Percentiles rank a stretch among this genome's conserved stretches.
Evolutionary conservation across 225 moss, liverwort and hornwort genomes (phyloP).

Genomic region (Straminergon stramineum): DNA sequence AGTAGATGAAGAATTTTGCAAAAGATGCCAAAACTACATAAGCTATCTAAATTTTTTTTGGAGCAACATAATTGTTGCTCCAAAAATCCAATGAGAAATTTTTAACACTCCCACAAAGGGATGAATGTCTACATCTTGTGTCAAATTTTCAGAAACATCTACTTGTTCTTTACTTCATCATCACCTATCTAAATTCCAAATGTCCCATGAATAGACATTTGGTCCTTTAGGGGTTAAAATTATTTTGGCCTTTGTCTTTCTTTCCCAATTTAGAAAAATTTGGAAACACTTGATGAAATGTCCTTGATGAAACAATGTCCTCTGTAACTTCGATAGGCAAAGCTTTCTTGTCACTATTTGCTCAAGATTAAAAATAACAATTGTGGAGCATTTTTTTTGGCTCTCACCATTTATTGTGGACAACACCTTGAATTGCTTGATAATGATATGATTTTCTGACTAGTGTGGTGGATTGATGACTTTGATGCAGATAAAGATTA

Average conservation of each 20-base stretch:
- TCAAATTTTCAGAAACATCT: accelerated
- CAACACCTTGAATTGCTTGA: not conserved
- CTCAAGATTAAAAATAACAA: not conserved
- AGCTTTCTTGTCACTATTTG: not conserved
- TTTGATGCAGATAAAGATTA: constrained; percentile 59
- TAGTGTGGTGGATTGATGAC: not conserved
- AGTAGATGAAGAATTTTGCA: not conserved
- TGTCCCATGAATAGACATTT: accelerated
- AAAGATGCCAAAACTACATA: accelerated
- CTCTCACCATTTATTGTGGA: too few relatives aligned
- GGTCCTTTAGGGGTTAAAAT: too few relatives aligned
- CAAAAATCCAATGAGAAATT: accelerated
- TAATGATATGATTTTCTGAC: not conserved
- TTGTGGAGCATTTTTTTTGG: too few relatives aligned
- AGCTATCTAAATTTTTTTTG: not conserved
- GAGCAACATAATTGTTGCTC: accelerated
- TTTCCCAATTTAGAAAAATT: not conserved
- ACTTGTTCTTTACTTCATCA: not conserved
- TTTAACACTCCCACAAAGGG: accelerated
- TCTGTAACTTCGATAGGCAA: not conserved
- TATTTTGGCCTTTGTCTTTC: too few relatives aligned
- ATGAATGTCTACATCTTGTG: not conserved
- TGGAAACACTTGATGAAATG: too few relatives aligned
- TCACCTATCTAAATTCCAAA: accelerated
- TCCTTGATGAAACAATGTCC: not conserved